A percentile compares a stretch with the other conserved stretches of the same genome.
These are phyloP conservation scores for Hygrophorus pudorinus DNA, from an alignment of 768 basidiomycete genomes.

Conservation along the genomic window DNA sequence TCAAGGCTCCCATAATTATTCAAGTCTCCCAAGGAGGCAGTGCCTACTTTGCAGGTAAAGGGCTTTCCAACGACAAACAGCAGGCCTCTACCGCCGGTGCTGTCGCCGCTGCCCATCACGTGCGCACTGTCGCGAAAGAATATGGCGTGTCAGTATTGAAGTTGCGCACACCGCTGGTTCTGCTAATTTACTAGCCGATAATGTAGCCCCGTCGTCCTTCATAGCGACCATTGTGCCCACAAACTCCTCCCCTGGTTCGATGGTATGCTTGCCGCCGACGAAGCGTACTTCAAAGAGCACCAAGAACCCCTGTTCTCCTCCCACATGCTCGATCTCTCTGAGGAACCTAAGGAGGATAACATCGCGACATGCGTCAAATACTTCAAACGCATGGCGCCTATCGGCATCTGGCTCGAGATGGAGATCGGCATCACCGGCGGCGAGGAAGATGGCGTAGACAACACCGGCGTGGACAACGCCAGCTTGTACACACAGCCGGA, in stretches of 20 bases:
- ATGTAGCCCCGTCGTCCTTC: slow-evolving; percentile 83
- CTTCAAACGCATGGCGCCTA: slow-evolving; percentile 87
- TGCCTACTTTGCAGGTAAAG: slow-evolving; percentile 96
- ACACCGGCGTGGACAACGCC: slow-evolving; percentile 89
- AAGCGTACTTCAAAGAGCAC: slow-evolving; percentile 86
- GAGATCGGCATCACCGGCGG: slow-evolving; percentile 99
- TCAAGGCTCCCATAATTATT: slow-evolving; percentile 95
- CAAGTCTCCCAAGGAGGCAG: slow-evolving; percentile 96
- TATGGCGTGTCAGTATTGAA: slow-evolving; percentile 77
- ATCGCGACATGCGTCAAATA: slow-evolving; percentile 90
- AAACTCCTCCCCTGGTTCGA: slow-evolving; percentile 99
- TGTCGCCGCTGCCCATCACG: slow-evolving; percentile 83
- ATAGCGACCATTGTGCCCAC: slow-evolving; percentile 97
- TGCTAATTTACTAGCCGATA: not conserved
- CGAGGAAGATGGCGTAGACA: slow-evolving; percentile 99
- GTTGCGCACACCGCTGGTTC: not conserved
- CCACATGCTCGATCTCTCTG: slow-evolving; percentile 98
- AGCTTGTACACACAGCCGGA: slow-evolving; percentile 95
- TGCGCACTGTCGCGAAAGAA: slow-evolving; percentile 75
- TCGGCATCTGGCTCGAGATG: slow-evolving; percentile 99
- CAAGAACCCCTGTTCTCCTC: slow-evolving; percentile 86
- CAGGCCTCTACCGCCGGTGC: slow-evolving; percentile 94
- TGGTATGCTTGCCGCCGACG: slow-evolving; percentile 95
- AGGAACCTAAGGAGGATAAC: slow-evolving; percentile 87
- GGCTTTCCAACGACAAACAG: slow-evolving; percentile 88